phyloP scores from a whole-genome alignment of 2,329 filamentous ascomycete species.

The Colletotrichum sp. region DNA sequence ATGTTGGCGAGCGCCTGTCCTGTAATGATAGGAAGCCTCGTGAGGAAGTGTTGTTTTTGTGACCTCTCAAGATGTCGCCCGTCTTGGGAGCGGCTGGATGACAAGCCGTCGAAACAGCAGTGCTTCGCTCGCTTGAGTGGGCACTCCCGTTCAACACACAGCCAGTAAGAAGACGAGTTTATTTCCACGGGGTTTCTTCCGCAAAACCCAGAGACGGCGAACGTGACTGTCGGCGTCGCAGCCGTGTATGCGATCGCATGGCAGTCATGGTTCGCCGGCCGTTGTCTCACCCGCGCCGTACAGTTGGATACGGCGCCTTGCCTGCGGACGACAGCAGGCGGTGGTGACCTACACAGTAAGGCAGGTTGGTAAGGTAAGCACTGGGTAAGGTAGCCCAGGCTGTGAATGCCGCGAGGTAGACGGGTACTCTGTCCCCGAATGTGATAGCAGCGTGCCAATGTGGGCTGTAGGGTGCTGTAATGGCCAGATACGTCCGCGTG shows the following conservation, averaged over 20 bases:
- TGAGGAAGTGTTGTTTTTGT: background rate
- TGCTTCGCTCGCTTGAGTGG: background rate
- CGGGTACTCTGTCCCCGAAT: background rate
- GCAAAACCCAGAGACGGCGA: background rate
- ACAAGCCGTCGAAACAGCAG: background rate
- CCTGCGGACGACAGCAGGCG: background rate
- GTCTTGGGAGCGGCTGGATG: background rate
- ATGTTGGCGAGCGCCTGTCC: background rate
- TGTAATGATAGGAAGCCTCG: background rate
- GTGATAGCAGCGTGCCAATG: background rate
- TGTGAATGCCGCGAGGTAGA: background rate
- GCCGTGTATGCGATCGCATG: background rate
- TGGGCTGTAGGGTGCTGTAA: background rate
- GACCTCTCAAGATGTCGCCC: background rate
- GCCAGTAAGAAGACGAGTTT: background rate
- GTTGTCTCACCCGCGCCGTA: conserved; percentile 1
- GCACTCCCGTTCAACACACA: background rate
- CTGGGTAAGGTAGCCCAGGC: background rate
- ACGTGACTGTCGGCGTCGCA: background rate
- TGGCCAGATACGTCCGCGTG: conserved; percentile 16
- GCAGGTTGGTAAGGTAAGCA: background rate
- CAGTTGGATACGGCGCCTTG: background rate
- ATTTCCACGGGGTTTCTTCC: background rate
- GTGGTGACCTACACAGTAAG: background rate
- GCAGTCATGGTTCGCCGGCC: background rate